Conservation (phyloP, 176 grass and related monocot genomes). For the Avena insularis region DNA sequence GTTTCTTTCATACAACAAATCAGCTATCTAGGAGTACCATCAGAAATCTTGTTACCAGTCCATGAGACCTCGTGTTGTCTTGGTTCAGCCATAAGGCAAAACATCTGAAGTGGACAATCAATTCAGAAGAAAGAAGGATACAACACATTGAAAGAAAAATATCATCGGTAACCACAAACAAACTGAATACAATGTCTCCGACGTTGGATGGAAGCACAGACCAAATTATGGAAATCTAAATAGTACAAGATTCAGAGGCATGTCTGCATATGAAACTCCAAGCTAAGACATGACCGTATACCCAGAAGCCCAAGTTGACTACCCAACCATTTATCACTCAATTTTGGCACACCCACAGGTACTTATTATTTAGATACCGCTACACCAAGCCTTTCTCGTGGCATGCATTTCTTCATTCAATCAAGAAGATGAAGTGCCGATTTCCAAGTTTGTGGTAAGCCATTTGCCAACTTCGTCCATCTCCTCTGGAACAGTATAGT, state of each 20-base stretch:
- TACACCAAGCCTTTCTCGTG: neutral
- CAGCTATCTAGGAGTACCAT: neutral
- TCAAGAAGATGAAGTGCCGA: slow-evolving; percentile 59
- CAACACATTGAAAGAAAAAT: neutral
- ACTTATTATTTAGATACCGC: slow-evolving; percentile 56
- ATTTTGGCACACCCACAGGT: slow-evolving; percentile 47
- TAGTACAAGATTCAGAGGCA: slow-evolving; percentile 29
- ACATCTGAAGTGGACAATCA: slow-evolving; percentile 2
- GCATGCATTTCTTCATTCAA: slow-evolving; percentile 20
- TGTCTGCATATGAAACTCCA: slow-evolving; percentile 42
- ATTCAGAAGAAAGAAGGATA: neutral
- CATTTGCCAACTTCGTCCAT: slow-evolving; percentile 94
- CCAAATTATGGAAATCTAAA: slow-evolving; percentile 33
- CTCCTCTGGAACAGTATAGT: slow-evolving; percentile 91
- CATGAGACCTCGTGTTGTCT: neutral
- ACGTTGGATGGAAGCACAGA: slow-evolving; percentile 20
- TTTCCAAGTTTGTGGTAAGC: slow-evolving; percentile 58
- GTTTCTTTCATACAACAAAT: neutral
- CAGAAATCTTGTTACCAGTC: neutral
- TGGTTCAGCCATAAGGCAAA: neutral
- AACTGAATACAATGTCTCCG: neutral
- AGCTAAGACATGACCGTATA: slow-evolving; percentile 54
- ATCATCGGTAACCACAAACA: slow-evolving; percentile 29
- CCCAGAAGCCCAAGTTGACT: slow-evolving; percentile 51
- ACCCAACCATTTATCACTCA: slow-evolving; percentile 49